Percentiles rank a stretch among this genome's conserved stretches.
Evolutionary conservation across 805 yeast genomes (phyloP).

Genomic region (Candida schatavii): DNA sequence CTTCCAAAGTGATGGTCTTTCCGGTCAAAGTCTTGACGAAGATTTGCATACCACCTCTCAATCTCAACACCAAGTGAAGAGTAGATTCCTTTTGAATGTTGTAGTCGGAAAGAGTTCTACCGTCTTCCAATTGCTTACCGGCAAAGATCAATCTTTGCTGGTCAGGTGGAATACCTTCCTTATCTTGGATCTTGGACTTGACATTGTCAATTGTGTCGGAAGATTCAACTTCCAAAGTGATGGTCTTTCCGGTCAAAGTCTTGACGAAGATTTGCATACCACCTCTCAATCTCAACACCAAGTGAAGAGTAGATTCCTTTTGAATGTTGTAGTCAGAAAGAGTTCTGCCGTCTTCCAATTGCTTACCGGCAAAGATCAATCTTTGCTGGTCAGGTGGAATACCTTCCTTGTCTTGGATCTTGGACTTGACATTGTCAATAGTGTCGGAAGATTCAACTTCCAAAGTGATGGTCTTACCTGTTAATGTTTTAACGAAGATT

Average conservation of each 20-base stretch:
- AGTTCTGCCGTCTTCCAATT: conserved; percentile 95
- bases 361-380: conserved; percentile 96
- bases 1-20: conserved; percentile 18
- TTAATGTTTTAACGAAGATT: conserved; percentile 29
- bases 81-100: conserved; percentile 98
- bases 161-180: conserved; percentile 97
- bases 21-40: conserved; percentile 29
- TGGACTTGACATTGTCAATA: conserved; percentile 93
- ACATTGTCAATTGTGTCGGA: conserved; percentile 97
- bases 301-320: conserved; percentile 94
- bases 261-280: conserved; percentile 53
- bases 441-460: conserved; percentile 98
- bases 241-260: conserved; percentile 44
- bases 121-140: conserved; percentile 96
- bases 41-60: conserved; percentile 79
- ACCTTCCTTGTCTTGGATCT: conserved; percentile 97
- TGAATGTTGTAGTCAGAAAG: conserved; percentile 97
- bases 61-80: conserved; percentile 90
- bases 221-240: conserved; percentile 93
- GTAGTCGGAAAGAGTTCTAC: conserved; percentile 94
- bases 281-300: conserved; percentile 97
- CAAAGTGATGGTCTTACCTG: conserved; percentile 63
- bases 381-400: conserved; percentile 98
- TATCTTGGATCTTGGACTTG: conserved; percentile 94
- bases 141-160: conserved; percentile 97